Evolutionary conservation across 2,329 filamentous ascomycete genomes (phyloP).

Genomic region (Thelonectria rubi): DNA sequence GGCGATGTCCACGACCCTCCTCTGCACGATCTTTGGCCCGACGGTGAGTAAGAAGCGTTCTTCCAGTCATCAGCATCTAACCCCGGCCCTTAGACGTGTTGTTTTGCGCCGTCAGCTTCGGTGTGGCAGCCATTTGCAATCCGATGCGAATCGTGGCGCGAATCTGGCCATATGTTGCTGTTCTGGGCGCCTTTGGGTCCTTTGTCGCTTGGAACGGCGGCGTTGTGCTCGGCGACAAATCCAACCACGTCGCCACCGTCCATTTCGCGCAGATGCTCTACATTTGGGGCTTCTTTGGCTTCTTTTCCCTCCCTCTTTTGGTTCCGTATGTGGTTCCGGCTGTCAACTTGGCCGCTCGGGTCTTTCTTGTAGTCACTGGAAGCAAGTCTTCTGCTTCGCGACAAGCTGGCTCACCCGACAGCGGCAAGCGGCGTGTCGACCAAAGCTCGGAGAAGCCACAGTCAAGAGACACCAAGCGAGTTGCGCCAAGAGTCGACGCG

Average conservation of each 20-base stretch:
- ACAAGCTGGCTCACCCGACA: not conserved
- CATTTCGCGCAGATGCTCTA: constrained; percentile 95
- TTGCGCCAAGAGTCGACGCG: too few species aligned
- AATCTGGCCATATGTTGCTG: constrained; percentile 67
- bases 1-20: constrained; percentile 66
- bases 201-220: constrained; percentile 91
- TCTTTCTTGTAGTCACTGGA: not conserved
- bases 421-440: not conserved
- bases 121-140: constrained; percentile 63
- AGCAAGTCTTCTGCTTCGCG: not conserved
- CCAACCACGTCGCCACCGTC: constrained; percentile 89
- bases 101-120: constrained; percentile 70
- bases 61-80: constrained; percentile 23
- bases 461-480: too few species aligned
- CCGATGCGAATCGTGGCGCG: constrained; percentile 55
- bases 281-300: constrained; percentile 87
- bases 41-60: constrained; percentile 53
- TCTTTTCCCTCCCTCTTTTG: constrained; percentile 87
- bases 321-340: constrained; percentile 59
- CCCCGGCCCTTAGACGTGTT: constrained; percentile 56
- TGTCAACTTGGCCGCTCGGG: constrained; percentile 27
- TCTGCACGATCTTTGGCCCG: constrained; percentile 56
- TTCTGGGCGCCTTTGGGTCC: constrained; percentile 72
- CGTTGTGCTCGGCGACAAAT: constrained; percentile 94
- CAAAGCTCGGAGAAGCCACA: not conserved